Evolutionary conservation across 805 yeast genomes (phyloP).

Genomic region (Saccharomycopsis microspora): DNA sequence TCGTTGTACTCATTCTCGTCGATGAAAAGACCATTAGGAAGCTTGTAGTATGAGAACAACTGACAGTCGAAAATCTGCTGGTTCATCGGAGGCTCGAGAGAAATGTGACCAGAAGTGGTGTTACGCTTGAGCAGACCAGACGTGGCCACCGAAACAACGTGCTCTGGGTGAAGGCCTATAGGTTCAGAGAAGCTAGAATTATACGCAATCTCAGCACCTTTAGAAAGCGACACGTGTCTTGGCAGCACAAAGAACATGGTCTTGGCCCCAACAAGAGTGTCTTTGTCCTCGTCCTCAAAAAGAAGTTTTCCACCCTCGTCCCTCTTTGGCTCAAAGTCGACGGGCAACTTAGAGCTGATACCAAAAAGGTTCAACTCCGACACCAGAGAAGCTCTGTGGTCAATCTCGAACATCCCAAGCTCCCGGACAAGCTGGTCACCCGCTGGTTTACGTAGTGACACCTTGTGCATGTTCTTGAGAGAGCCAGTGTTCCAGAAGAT

Average conservation of each 20-base stretch:
- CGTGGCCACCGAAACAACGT: constrained; percentile 4
- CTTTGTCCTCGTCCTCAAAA: constrained; percentile 8
- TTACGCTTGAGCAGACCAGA: not conserved
- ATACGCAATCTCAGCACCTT: not conserved
- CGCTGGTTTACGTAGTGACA: not conserved
- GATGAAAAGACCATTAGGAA: constrained; percentile 28
- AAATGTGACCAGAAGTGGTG: not conserved
- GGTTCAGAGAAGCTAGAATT: not conserved
- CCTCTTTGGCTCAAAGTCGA: not conserved
- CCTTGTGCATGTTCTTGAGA: not conserved
- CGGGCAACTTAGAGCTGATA: constrained; percentile 13
- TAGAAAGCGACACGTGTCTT: constrained; percentile 7
- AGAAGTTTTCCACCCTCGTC: not conserved
- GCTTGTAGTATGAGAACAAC: constrained; percentile 26
- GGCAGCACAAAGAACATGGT: constrained; percentile 15
- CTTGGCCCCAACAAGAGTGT: constrained; percentile 12
- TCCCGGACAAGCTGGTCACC: constrained; percentile 1
- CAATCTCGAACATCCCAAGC: constrained; percentile 14
- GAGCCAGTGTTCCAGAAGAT: constrained; percentile 12
- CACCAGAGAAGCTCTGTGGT: constrained; percentile 7
- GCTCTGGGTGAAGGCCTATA: constrained; percentile 15
- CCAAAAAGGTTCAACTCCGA: constrained; percentile 14
- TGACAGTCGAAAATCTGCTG: constrained; percentile 21
- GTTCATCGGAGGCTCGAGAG: constrained; percentile 15
- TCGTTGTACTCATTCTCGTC: constrained; percentile 29